A percentile compares a stretch with the other conserved stretches of the same genome.
Evolutionary conservation across 1,139 yeast genomes (phyloP).

Genomic region (Taphrina betulina): DNA sequence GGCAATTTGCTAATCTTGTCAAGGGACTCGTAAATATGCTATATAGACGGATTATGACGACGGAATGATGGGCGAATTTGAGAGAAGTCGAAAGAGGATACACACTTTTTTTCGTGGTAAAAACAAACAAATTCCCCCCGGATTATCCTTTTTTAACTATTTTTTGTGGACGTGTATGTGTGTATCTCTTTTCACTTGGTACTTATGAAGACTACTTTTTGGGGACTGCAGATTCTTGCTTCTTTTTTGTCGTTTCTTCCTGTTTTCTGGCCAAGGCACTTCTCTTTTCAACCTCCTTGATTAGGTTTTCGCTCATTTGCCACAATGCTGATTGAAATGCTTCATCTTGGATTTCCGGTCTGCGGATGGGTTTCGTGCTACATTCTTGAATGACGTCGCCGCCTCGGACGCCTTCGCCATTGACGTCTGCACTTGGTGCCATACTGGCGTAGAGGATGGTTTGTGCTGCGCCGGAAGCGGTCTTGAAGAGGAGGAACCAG

Average conservation of each 20-base stretch:
- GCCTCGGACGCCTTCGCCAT: conserved; percentile 56
- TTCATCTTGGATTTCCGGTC: conserved; percentile 63
- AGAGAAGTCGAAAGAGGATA: too few species aligned
- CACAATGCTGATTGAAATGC: conserved; percentile 63
- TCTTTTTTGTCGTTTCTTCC: too few species aligned
- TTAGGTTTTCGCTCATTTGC: conserved; percentile 58
- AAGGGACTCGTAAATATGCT: conserved; percentile 31
- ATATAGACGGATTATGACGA: conserved; percentile 10
- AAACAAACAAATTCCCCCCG: too few species aligned
- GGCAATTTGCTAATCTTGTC: background rate
- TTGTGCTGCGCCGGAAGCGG: conserved; percentile 76
- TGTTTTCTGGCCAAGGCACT: conserved; percentile 65
- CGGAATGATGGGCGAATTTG: too few species aligned
- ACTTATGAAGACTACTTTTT: too few species aligned
- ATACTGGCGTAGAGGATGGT: conserved; percentile 65
- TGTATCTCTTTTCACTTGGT: too few species aligned
- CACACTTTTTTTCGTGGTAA: too few species aligned
- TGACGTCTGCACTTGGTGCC: conserved; percentile 52
- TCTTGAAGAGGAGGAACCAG: conserved; percentile 76
- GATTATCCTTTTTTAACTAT: too few species aligned
- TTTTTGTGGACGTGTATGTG: too few species aligned
- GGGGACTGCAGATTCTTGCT: too few species aligned
- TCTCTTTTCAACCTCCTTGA: conserved; percentile 62
- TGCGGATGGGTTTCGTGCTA: conserved; percentile 50
- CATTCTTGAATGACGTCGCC: conserved; percentile 76